Base-by-base conservation (phyloP, 208 protist genomes). In the Naegleria lovaniensis region DNA sequence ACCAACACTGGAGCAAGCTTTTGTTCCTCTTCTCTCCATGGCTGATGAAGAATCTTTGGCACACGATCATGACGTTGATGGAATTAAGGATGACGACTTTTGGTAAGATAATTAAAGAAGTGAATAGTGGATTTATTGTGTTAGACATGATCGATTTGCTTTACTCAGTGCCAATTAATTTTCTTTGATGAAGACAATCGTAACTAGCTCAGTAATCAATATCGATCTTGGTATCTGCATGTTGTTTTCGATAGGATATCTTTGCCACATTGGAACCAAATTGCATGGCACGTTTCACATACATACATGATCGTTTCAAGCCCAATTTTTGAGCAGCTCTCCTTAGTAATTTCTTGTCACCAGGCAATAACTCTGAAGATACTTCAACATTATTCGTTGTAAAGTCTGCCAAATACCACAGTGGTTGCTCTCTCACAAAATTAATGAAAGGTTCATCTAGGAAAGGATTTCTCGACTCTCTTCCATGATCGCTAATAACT, bases 281-380 rank as follows among this genome's bases (percentile, higher is more conserved):
- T 93, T 99, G 98, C 59, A 99, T 99, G 5, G 98, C 98, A 19
- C 98, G 95, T 94, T 99, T 99, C 91, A 97, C 94, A 84, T 98
- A 93, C 29, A 91, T 90, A 36, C 96, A 94, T 40, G 96, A 95
- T 16, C 91, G 92, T 13, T 89, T 67, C 29, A 99, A 93, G 0
- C 97, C 98, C n/a, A 98, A 55, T 48, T 95, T 91, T 9, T 90
- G 90, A 13, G 97, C 97, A 36, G 95, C 94, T 40, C 90, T 91
- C 11, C 97, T 95, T 43, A 98, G 94, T 16, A 98, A 93, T 36
- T 94, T 95, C 94, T 99, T 99, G 90, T 99, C 97, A 5, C 98
- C 98, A 52, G 94, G 38, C 96, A 97, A 39, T 58, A 85, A 22
- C 89, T 33, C 33, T 89, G 83, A 33, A 41, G 41, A 2, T n/a